Base-by-base conservation (phyloP, 2,329 filamentous ascomycete genomes). In the Xylaria sp. region DNA sequence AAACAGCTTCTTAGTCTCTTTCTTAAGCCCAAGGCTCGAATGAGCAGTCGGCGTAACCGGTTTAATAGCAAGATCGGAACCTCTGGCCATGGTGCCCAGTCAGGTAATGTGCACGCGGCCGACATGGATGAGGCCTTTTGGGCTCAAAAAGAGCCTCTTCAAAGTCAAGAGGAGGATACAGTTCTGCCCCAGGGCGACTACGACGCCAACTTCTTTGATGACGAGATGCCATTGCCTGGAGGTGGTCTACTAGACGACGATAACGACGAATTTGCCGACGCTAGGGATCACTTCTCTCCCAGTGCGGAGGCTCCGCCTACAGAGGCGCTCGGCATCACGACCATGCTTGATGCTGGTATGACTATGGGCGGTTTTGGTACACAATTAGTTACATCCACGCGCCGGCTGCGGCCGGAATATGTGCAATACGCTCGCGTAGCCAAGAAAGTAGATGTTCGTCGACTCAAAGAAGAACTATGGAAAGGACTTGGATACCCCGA, bases 191-290 rank as follows among this genome's bases (percentile, higher is more conserved):
- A 89, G 74, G 94, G 94, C 70, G 91, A 97, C 78, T 99, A 98
- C 81, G 94, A 98, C 79, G 95, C 96, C 68, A 92, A 98, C 80
- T 99, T 98, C 87, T 99, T 98, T 84, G 96, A 98, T 76, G 93
- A 95, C 74, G 91, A 88, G 1, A 83, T 94, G 72, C 90, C 91
- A 1, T 88, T 93, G 75, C 84, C 88, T 1, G 90, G 88, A 12
- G 89, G 85, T 4, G 84, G 85, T 56, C 80, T 84, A 25, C 85
- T 87, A 20, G 85, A 86, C 34, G 90, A 91, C 51, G 91, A 92
- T 63, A 90, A 92, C 57, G 91, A 92, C 69, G 91, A 92, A 75
- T 96, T 96, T 80, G 91, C 92, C 3, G 93, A 96, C 79, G 93
- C 93, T 37, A 85, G 91, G 55, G 93, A 96, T 74, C 89, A 93